Percentiles rank a stretch among this genome's conserved stretches.
phyloP scores from a whole-genome alignment of 139 green algal genomes.

The Penium margaritaceum region DNA sequence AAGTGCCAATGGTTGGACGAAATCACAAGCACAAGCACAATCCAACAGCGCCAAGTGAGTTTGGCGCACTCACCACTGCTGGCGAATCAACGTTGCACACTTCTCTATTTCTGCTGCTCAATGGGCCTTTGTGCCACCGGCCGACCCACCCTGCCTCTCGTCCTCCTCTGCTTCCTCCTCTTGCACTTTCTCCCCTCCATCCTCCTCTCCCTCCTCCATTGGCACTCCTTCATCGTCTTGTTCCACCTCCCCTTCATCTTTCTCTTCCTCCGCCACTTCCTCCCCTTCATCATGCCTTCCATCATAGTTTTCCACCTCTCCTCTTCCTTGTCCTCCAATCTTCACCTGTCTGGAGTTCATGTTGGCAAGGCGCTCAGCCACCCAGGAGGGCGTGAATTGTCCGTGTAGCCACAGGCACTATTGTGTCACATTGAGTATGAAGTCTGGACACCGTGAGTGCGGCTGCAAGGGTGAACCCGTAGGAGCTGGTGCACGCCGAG shows the following conservation, averaged over 20 bases:
- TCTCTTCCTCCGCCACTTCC: not conserved
- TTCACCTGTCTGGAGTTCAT: not conserved
- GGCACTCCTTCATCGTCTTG: not conserved
- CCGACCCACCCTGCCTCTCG: not conserved
- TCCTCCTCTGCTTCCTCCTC: not conserved
- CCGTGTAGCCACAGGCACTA: no score
- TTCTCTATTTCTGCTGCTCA: no score
- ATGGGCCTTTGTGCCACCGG: not conserved
- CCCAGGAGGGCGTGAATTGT: no score
- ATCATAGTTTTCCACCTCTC: not conserved
- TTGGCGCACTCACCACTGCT: not conserved
- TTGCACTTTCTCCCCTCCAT: not conserved
- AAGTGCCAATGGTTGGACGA: no score
- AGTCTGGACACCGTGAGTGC: no score
- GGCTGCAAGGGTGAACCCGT: no score
- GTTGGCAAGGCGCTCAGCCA: no score
- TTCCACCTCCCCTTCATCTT: not conserved
- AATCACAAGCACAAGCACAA: slow-evolving; percentile 1
- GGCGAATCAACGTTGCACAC: no score
- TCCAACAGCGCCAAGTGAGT: not conserved
- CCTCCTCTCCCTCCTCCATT: not conserved
- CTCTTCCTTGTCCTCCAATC: not conserved
- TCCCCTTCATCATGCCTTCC: not conserved
- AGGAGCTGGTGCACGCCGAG: not conserved
- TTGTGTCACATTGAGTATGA: no score